Evolutionary conservation across 768 basidiomycete species (phyloP), one percentile per base, ranked within the genome.

Genomic region (Auricularia heimuer): DNA sequence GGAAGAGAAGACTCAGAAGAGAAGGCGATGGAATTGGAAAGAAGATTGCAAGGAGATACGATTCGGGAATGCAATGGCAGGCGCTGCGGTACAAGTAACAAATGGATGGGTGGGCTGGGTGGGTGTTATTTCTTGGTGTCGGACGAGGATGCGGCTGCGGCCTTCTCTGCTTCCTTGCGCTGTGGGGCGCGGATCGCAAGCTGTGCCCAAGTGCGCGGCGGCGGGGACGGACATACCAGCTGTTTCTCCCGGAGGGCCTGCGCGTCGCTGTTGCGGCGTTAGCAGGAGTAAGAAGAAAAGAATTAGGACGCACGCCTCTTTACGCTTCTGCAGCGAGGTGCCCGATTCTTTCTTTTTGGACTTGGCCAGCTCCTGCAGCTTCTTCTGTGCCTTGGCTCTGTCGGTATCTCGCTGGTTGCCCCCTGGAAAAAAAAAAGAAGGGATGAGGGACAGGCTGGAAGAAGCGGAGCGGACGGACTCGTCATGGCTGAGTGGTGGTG

Each of bases 321-420:
- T 88, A 70, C 90, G 83, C 75, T 88, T 86, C 62, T 83, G 81
- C 44, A 92, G 79, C 60, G 61, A 77, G 1, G 78, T 67, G 11
- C 81, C 84, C 70, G 87, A 89, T 75, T 90, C 89, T 76, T 90
- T 91, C 75, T 89, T 89, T 7, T 42, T 42, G 21, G 73, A 70
- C 47, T 67, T 68, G 16, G 39, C 56, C 44, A 56, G 54, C 33
- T 56, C 63, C 12, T 44, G 66, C 2, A 61, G 36, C 75, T 86
- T 91, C 79, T 92, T 92, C 77, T 85, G 84, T 14, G 88, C 85
- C 73, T 84, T 86, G 24, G 77, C 75, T 68, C 90, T 88, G 74
- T 88, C 90, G 74, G 77, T 80, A 6, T 92, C 90, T 63, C 90
- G 83, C 74, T 92, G 90, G 73, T 92, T 90, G 69, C 90, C 90